Evolutionary conservation across 2,329 filamentous ascomycete genomes (phyloP).

Genomic region (Colletotrichum costaricense): DNA sequence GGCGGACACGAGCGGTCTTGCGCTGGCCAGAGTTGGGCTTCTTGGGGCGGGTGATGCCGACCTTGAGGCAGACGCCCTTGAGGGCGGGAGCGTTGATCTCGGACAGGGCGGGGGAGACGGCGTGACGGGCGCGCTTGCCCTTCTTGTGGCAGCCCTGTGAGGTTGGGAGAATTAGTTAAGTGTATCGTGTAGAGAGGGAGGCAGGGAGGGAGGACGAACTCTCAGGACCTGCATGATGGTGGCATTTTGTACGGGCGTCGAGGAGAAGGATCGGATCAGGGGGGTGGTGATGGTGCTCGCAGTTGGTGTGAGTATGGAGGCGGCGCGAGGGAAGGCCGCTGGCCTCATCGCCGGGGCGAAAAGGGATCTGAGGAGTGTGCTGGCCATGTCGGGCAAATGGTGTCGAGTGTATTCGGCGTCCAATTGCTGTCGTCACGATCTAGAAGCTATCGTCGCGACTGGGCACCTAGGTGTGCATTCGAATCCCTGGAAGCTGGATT

Average conservation of each 20-base stretch:
- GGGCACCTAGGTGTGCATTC: background rate
- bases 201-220: slow-evolving; percentile 45
- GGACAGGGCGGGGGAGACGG: slow-evolving; percentile 85
- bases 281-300: slow-evolving; percentile 9
- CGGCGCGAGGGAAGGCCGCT: slow-evolving; percentile 32
- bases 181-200: background rate
- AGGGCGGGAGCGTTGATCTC: slow-evolving; percentile 78
- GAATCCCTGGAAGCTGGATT: background rate
- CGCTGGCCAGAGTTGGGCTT: slow-evolving; percentile 98
- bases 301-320: slow-evolving; percentile 33
- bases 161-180: background rate
- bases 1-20: slow-evolving; percentile 91
- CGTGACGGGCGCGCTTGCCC: slow-evolving; percentile 83
- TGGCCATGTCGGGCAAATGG: slow-evolving; percentile 42
- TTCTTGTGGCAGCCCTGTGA: slow-evolving; percentile 75
- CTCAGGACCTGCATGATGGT: slow-evolving; percentile 81
- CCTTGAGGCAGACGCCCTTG: slow-evolving; percentile 96
- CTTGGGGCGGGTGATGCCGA: slow-evolving; percentile 94
- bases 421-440: slow-evolving; percentile 20
- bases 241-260: slow-evolving; percentile 65
- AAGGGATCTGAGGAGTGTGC: slow-evolving; percentile 48
- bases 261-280: slow-evolving; percentile 63
- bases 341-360: slow-evolving; percentile 44
- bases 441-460: slow-evolving; percentile 5
- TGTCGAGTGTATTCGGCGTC: background rate